phyloP scores from a whole-genome alignment of 2,329 filamentous ascomycete species.

The Aquanectria penicillioides region DNA sequence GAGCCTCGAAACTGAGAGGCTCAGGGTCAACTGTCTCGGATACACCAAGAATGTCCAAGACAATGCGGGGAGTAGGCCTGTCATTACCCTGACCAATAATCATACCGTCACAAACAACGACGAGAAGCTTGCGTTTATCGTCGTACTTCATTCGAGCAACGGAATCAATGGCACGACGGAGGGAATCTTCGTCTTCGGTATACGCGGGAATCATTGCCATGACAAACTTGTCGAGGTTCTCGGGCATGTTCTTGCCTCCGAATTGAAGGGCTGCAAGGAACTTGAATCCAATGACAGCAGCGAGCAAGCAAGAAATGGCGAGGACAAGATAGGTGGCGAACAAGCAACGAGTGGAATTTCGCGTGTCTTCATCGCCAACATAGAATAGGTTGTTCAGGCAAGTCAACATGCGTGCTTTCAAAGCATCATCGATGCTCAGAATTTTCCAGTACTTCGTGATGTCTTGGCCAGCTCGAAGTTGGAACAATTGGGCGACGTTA shows the following conservation, averaged over 20 bases:
- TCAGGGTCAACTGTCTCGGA: constrained; percentile 94
- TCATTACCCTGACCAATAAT: constrained; percentile 99
- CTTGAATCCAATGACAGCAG: constrained; percentile 89
- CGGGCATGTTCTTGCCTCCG: constrained; percentile 86
- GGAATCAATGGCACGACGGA: constrained; percentile 96
- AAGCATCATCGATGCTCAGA: constrained; percentile 65
- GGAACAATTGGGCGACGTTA: constrained; percentile 80
- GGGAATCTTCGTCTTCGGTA: constrained; percentile 96
- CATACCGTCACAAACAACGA: constrained; percentile 97
- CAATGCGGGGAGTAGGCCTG: constrained; percentile 91
- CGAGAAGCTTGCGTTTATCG: constrained; percentile 95
- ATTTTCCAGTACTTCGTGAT: constrained; percentile 85
- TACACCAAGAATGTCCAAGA: constrained; percentile 95
- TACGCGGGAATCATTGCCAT: constrained; percentile 98
- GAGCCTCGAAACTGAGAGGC: constrained; percentile 93
- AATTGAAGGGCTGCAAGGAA: constrained; percentile 98
- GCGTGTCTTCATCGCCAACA: constrained; percentile 88
- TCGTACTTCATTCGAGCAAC: constrained; percentile 96
- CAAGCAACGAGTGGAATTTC: constrained; percentile 84
- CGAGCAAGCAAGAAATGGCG: constrained; percentile 82
- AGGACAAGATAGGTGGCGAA: constrained; percentile 93
- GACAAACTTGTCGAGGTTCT: constrained; percentile 97
- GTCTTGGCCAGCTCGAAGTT: constrained; percentile 78
- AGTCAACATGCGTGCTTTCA: constrained; percentile 75
- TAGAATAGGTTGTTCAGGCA: constrained; percentile 97